A percentile compares a stretch with the other conserved stretches of the same genome.
phyloP scores from a whole-genome alignment of 768 basidiomycete genomes.

The Pholiota microspora region DNA sequence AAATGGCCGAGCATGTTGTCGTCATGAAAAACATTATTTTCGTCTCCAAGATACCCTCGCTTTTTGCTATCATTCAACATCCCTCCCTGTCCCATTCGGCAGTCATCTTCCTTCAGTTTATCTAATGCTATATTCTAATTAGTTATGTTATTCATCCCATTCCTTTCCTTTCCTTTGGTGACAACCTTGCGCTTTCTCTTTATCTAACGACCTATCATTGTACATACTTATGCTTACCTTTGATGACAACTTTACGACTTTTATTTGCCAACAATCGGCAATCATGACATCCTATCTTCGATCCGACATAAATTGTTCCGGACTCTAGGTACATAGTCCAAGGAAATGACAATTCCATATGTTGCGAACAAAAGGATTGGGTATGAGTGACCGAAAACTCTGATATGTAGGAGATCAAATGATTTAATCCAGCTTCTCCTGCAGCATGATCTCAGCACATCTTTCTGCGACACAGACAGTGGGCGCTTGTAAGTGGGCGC shows the following conservation, averaged over 20 bases:
- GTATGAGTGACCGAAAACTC: no score
- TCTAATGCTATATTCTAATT: constrained; percentile 4
- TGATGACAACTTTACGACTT: not conserved
- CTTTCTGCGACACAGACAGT: constrained; percentile 14
- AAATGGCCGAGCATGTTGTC: constrained; percentile 82
- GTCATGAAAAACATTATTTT: constrained; percentile 11
- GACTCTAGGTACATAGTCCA: no score
- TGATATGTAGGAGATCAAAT: not conserved
- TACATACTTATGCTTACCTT: constrained; percentile 6
- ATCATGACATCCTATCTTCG: constrained; percentile 3
- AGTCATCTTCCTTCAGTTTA: not conserved
- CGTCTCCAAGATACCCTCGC: not conserved
- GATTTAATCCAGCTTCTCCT: not conserved
- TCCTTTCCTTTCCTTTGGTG: not conserved
- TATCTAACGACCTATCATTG: constrained; percentile 2
- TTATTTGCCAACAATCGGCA: not conserved
- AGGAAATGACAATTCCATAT: no score
- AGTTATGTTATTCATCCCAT: no score
- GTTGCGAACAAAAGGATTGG: not conserved
- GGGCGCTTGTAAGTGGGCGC: constrained; percentile 11
- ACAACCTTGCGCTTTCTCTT: not conserved
- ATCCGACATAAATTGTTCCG: no score
- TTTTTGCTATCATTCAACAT: not conserved
- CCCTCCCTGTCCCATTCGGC: not conserved
- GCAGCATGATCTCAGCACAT: constrained; percentile 11